Conservation (phyloP, 2,329 filamentous ascomycete species). For the Colletotrichum eleusines region DNA sequence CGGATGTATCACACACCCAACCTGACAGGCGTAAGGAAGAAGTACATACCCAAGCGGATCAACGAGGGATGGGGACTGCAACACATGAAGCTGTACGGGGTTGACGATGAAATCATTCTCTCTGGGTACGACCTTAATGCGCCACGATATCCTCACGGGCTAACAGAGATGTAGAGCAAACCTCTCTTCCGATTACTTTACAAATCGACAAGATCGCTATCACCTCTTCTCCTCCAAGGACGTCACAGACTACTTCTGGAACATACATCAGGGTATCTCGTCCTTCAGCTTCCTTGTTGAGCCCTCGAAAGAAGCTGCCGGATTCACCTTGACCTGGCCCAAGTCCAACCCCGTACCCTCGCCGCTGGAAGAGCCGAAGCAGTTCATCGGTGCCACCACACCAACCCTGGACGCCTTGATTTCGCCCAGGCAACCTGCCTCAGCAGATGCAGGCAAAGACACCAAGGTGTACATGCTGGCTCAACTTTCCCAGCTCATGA, state of each 20-base stretch:
- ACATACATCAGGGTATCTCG: slow-evolving; percentile 81
- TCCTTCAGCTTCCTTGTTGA: slow-evolving; percentile 85
- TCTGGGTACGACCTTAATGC: slow-evolving; percentile 72
- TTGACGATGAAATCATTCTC: slow-evolving; percentile 95
- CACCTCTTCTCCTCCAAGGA: slow-evolving; percentile 86
- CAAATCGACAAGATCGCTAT: slow-evolving; percentile 93
- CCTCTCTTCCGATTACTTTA: slow-evolving; percentile 93
- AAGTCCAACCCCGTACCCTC: slow-evolving; percentile 78
- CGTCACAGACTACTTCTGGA: slow-evolving; percentile 85
- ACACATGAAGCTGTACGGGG: slow-evolving; percentile 98
- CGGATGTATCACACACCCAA: slow-evolving; percentile 99
- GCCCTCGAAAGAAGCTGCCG: slow-evolving; percentile 68
- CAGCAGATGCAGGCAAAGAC: slow-evolving; percentile 53
- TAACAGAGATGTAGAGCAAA: slow-evolving; percentile 71
- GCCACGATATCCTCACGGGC: neutral
- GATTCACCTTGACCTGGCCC: slow-evolving; percentile 80
- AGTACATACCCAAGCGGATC: slow-evolving; percentile 85
- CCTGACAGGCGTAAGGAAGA: slow-evolving; percentile 86
- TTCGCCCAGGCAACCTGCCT: slow-evolving; percentile 56
- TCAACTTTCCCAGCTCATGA: slow-evolving; percentile 88
- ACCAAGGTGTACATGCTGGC: slow-evolving; percentile 88
- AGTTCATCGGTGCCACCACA: slow-evolving; percentile 78
- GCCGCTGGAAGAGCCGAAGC: slow-evolving; percentile 76
- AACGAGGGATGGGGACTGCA: slow-evolving; percentile 99
- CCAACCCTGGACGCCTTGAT: slow-evolving; percentile 76